phyloP scores from a whole-genome alignment of 2,329 filamentous ascomycete species.

The Periconia digitata region DNA sequence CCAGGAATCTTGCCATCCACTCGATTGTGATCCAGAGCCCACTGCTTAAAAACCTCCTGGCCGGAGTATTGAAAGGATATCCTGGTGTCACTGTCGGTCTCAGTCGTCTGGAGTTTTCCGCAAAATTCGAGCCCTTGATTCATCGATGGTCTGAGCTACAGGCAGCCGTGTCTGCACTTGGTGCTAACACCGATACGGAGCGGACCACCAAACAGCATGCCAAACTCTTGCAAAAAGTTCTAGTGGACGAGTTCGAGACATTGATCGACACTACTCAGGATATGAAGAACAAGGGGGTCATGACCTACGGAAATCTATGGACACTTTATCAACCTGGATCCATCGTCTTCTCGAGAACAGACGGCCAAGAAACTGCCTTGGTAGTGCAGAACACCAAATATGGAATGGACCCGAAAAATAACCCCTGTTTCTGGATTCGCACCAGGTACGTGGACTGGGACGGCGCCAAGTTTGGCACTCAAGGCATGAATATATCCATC shows the following conservation, averaged over 20 bases:
- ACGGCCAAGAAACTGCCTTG: conserved; percentile 41
- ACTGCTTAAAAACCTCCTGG: conserved; percentile 60
- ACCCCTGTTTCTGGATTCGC: conserved; percentile 41
- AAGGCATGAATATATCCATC: conserved; percentile 25
- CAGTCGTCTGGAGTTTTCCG: conserved; percentile 62
- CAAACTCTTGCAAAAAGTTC: conserved; percentile 40
- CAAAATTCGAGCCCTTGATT: conserved; percentile 65
- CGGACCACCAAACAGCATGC: conserved; percentile 42
- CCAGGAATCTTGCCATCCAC: conserved; percentile 62
- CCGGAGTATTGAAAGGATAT: conserved; percentile 59
- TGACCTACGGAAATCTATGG: conserved; percentile 49
- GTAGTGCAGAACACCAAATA: conserved; percentile 33
- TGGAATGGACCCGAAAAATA: conserved; percentile 34
- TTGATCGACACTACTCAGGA: conserved; percentile 46
- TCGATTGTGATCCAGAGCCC: conserved; percentile 68
- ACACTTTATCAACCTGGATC: conserved; percentile 46
- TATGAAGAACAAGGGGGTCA: conserved; percentile 43
- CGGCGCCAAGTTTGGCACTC: conserved; percentile 36
- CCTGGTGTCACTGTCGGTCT: conserved; percentile 64
- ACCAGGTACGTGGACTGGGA: conserved; percentile 44
- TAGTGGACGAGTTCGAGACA: conserved; percentile 46
- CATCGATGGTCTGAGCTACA: conserved; percentile 61
- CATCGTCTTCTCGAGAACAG: conserved; percentile 33
- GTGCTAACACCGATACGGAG: conserved; percentile 29
- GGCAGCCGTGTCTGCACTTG: conserved; percentile 24